phyloP scores from a whole-genome alignment of 306 rosid genomes.

The Neltuma alba region DNA sequence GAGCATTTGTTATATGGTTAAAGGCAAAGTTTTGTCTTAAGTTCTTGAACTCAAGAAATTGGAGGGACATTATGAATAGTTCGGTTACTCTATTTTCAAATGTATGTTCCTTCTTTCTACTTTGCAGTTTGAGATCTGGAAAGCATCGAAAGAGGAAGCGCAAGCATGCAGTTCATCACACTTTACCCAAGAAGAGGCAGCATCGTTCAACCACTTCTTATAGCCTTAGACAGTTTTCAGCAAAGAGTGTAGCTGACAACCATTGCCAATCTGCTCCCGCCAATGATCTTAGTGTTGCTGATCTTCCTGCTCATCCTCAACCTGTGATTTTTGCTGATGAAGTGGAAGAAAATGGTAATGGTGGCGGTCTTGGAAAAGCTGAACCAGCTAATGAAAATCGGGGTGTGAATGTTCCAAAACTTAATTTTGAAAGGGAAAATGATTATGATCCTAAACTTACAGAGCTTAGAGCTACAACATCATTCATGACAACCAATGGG shows the following conservation, averaged over 20 bases:
- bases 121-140: conserved; percentile 57
- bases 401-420: conserved; percentile 28
- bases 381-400: conserved; percentile 41
- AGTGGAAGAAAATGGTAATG: conserved; percentile 43
- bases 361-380: conserved; percentile 29
- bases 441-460: conserved; percentile 84
- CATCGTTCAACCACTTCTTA: conserved; percentile 55
- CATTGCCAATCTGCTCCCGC: conserved; percentile 49
- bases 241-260: conserved; percentile 39
- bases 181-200: conserved; percentile 72
- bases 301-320: conserved; percentile 51
- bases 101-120: conserved; percentile 24
- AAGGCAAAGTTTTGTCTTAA: background rate
- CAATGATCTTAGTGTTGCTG: conserved; percentile 31
- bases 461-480: conserved; percentile 61
- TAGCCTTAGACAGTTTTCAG: conserved; percentile 53
- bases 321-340: conserved; percentile 42
- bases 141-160: conserved; percentile 69
- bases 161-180: conserved; percentile 52
- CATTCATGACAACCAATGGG: conserved; percentile 33
- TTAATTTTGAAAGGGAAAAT: conserved; percentile 39
- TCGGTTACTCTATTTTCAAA: background rate
- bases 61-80: conserved; percentile 3
- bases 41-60: background rate
- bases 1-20: background rate